Percentiles rank a stretch among this genome's conserved stretches.
Conservation (phyloP, 2,329 filamentous ascomycete genomes). For the Rachicladosporium sp. region DNA sequence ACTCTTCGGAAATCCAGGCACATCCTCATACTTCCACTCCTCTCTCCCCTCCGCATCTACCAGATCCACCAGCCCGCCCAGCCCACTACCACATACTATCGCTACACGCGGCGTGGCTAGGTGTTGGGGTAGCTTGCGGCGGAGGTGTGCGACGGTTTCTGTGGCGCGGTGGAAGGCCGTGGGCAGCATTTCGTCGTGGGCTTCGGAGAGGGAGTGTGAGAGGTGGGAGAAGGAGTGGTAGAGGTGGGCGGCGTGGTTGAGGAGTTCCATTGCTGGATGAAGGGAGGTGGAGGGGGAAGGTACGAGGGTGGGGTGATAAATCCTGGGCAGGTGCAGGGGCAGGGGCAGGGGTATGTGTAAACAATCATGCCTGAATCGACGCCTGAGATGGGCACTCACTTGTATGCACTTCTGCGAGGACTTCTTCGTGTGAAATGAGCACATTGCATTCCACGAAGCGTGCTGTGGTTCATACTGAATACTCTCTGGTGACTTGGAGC, state of each 20-base stretch:
- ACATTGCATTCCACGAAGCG: too few species aligned
- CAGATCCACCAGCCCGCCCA: conserved; percentile 48
- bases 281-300: background rate
- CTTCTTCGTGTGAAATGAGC: too few species aligned
- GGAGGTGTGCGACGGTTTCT: conserved; percentile 41
- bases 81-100: conserved; percentile 52
- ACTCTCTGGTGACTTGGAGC: background rate
- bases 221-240: conserved; percentile 23
- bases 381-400: too few species aligned
- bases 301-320: background rate
- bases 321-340: background rate
- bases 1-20: conserved; percentile 49
- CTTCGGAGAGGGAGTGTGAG: conserved; percentile 16
- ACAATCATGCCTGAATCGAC: too few species aligned
- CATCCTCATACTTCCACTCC: conserved; percentile 45
- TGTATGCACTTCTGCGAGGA: too few species aligned
- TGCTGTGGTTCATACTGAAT: too few species aligned
- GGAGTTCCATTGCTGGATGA: conserved; percentile 9
- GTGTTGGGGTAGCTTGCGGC: conserved; percentile 37
- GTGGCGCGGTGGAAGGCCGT: conserved; percentile 30
- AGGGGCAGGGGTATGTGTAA: background rate
- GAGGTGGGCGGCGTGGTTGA: conserved; percentile 21
- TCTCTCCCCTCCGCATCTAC: conserved; percentile 38
- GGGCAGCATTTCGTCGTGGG: conserved; percentile 22
- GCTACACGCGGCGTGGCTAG: conserved; percentile 42